phyloP scores from a whole-genome alignment of 345 rosid genomes.

The Excoecaria agallocha region DNA sequence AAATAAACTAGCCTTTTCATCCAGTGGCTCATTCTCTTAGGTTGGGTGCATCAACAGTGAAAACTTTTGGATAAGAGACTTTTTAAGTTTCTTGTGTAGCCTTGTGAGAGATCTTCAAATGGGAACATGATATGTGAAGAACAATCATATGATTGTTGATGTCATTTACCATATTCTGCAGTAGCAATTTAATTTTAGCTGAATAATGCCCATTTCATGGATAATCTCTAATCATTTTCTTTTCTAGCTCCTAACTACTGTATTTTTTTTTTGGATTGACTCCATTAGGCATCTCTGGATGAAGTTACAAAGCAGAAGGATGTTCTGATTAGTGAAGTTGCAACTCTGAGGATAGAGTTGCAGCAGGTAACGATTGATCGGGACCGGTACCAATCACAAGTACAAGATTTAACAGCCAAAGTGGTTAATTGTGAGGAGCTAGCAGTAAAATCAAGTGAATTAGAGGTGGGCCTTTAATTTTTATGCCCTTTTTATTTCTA shows the following conservation, averaged over 20 bases:
- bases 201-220: not conserved
- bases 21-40: not conserved
- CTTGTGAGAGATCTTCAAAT: not conserved
- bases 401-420: slow-evolving; percentile 49
- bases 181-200: not conserved
- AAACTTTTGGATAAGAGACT: slow-evolving; percentile 1
- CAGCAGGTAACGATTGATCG: slow-evolving; percentile 69
- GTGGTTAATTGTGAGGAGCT: slow-evolving; percentile 63
- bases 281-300: slow-evolving; percentile 67
- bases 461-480: slow-evolving; percentile 55
- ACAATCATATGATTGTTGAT: not conserved
- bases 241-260: slow-evolving; percentile 2
- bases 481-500: not conserved
- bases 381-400: slow-evolving; percentile 51
- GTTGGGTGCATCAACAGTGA: slow-evolving; percentile 2
- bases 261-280: not conserved
- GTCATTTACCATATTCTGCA: not conserved
- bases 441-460: slow-evolving; percentile 60
- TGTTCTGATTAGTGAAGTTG: slow-evolving; percentile 57
- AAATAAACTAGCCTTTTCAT: not conserved
- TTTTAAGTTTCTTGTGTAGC: not conserved
- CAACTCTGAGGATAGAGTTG: slow-evolving; percentile 62
- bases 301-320: slow-evolving; percentile 71
- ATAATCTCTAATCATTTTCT: not conserved
- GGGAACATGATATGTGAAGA: not conserved